Evolutionary conservation across 2,329 filamentous ascomycete genomes (phyloP).

Genomic region (Trichothecium sympodiale): DNA sequence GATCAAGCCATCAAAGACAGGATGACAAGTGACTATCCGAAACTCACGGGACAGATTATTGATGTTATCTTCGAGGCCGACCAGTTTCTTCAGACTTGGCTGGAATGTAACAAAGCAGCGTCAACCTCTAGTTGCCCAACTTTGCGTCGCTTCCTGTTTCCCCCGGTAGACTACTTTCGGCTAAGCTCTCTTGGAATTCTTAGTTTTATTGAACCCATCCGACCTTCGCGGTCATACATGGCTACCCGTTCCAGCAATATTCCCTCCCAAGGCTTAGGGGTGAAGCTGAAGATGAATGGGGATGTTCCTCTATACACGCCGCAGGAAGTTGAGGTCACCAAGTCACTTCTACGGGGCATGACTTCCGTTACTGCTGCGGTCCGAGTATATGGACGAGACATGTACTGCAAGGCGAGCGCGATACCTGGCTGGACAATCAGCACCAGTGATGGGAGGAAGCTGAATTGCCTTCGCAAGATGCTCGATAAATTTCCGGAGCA

Average conservation of each 20-base stretch:
- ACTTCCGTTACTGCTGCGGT: constrained; percentile 6
- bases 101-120: no score
- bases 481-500: constrained; percentile 3
- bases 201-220: no score
- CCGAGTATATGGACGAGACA: constrained; percentile 8
- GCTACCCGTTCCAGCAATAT: no score
- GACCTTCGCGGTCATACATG: no score
- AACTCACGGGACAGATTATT: constrained; percentile 9
- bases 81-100: constrained; percentile 7
- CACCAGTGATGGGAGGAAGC: constrained; percentile 9
- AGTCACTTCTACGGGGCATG: constrained; percentile 6
- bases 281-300: constrained; percentile 4
- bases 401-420: constrained; percentile 12
- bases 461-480: constrained; percentile 8
- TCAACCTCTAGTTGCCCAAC: no score
- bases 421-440: constrained; percentile 5
- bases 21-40: constrained; percentile 9
- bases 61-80: constrained; percentile 9
- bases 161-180: no score
- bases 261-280: constrained; percentile 4
- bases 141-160: no score
- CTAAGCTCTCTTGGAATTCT: no score
- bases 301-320: constrained; percentile 7
- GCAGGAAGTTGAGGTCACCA: constrained; percentile 6
- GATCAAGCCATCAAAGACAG: constrained; percentile 5